Conservation (phyloP, 1,139 yeast species). For the Pichia sp. region DNA sequence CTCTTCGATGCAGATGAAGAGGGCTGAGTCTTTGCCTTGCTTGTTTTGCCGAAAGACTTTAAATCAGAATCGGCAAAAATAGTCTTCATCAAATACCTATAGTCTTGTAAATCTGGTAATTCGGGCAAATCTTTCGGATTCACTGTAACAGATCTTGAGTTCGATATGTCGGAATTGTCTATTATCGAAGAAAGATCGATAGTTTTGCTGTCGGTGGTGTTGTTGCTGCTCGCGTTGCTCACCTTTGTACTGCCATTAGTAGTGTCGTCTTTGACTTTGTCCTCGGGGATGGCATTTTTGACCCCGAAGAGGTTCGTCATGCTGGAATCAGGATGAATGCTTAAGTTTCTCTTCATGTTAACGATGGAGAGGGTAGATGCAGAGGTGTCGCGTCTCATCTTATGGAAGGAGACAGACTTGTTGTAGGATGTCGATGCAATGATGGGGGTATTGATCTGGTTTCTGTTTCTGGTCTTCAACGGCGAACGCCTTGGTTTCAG, state of each 20-base stretch:
- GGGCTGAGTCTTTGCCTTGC: not conserved
- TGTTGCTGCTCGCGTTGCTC: not conserved
- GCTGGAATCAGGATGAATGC: slow-evolving; percentile 15
- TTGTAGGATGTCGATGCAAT: slow-evolving; percentile 38
- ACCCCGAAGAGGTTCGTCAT: not conserved
- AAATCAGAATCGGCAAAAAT: slow-evolving; percentile 25
- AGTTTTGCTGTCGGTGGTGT: not conserved
- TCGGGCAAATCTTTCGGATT: slow-evolving; percentile 25
- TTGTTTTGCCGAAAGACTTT: slow-evolving; percentile 6
- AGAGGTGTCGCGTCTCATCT: slow-evolving; percentile 18
- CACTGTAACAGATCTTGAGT: slow-evolving; percentile 14
- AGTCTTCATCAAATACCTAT: slow-evolving; percentile 32
- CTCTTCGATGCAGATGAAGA: not conserved
- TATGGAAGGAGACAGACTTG: slow-evolving; percentile 36
- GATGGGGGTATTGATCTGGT: slow-evolving; percentile 32
- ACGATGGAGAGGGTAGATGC: slow-evolving; percentile 20
- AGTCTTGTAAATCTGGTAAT: slow-evolving; percentile 31
- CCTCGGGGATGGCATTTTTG: not conserved
- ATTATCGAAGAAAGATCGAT: not conserved
- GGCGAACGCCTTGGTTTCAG: slow-evolving; percentile 19
- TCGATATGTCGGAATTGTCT: slow-evolving; percentile 12
- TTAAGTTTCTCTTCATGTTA: slow-evolving; percentile 19
- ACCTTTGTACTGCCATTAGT: not conserved
- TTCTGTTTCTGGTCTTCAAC: slow-evolving; percentile 17
- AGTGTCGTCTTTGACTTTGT: too few relatives aligned